A percentile compares a stretch with the other conserved stretches of the same genome.
Evolutionary conservation across 2,329 filamentous ascomycete species (phyloP).

Genomic region (Coniochaeta sp.): DNA sequence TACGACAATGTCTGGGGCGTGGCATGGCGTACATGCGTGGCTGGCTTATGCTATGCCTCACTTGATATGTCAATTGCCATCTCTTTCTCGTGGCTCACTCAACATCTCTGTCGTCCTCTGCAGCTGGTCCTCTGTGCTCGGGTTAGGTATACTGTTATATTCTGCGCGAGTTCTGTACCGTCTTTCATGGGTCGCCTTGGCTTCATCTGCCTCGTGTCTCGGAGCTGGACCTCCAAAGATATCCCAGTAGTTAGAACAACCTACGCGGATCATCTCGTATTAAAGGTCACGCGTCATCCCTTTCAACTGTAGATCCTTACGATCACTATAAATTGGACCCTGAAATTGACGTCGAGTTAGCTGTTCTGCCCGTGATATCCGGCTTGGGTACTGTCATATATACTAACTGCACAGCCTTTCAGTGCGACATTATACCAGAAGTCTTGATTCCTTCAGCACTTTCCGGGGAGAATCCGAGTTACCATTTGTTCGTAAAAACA

Average conservation of each 20-base stretch:
- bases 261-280: constrained; percentile 3
- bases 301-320: not conserved
- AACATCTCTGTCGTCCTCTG: too few species aligned
- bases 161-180: too few species aligned
- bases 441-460: not conserved
- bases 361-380: not conserved
- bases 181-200: too few species aligned
- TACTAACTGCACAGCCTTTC: not conserved
- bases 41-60: too few species aligned
- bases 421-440: not conserved
- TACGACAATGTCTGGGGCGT: too few species aligned
- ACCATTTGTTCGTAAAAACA: not conserved
- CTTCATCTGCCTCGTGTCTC: too few species aligned
- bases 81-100: too few species aligned
- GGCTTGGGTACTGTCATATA: not conserved
- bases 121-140: too few species aligned
- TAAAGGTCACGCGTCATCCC: not conserved
- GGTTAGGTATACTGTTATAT: too few species aligned
- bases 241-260: not conserved
- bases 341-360: constrained; percentile 2
- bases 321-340: not conserved
- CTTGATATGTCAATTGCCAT: too few species aligned
- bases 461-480: not conserved
- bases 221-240: too few species aligned
- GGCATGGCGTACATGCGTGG: too few species aligned